These are phyloP conservation scores for Trifolium pratense DNA, from an alignment of 306 rosid genomes.

Conservation along the genomic window DNA sequence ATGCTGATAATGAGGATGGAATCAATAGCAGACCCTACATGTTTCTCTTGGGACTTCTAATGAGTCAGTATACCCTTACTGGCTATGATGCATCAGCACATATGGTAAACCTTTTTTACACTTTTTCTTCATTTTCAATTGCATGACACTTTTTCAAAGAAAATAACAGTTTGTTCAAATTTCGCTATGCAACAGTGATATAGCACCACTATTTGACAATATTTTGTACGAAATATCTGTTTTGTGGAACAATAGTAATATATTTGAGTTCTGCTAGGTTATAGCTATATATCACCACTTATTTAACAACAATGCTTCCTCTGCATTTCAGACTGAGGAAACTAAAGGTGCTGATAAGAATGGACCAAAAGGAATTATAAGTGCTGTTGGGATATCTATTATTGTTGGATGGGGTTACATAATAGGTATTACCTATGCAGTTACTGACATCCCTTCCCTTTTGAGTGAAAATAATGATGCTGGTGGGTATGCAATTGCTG, in stretches of 20 bases:
- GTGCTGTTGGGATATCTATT: slow-evolving; percentile 80
- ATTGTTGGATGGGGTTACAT: slow-evolving; percentile 87
- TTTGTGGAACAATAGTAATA: neutral
- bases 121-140: slow-evolving; percentile 1
- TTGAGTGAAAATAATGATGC: slow-evolving; percentile 80
- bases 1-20: slow-evolving; percentile 79
- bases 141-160: too few relatives aligned
- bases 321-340: slow-evolving; percentile 79
- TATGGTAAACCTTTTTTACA: slow-evolving; percentile 59
- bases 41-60: slow-evolving; percentile 82
- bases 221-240: neutral
- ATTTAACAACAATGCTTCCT: neutral
- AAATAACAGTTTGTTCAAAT: neutral
- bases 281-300: neutral
- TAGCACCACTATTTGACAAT: neutral
- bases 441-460: slow-evolving; percentile 71
- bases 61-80: slow-evolving; percentile 87
- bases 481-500: slow-evolving; percentile 95
- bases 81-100: slow-evolving; percentile 98
- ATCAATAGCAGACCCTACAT: slow-evolving; percentile 65
- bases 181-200: neutral
- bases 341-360: slow-evolving; percentile 83
- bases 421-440: slow-evolving; percentile 83
- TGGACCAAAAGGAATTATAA: slow-evolving; percentile 93
- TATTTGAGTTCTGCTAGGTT: neutral